Base-by-base conservation (phyloP, 139 green algal species). In the Cymbomonas tetramitiformis region DNA sequence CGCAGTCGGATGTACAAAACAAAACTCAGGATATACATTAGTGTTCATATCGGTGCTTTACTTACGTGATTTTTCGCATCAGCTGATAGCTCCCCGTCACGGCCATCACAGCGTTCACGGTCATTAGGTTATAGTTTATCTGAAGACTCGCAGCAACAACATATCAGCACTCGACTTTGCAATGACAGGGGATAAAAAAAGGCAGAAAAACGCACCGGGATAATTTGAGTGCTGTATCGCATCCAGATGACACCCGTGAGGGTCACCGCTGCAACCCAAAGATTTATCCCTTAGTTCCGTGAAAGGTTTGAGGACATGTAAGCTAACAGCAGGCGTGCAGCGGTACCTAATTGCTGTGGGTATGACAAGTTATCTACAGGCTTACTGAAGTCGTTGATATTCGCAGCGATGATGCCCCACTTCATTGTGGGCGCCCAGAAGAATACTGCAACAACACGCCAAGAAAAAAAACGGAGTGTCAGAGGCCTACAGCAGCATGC, bases 351-450 rank as follows among this genome's bases (percentile, higher is more conserved):
- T 64, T 98, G 90, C 57, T 98, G 91, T 3, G 90, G 91, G 12
- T 83, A 75, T 8, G 80, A 93, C 1, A 98, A 67, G 24, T 82
- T 69, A 40, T 98, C 90, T 2, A 76, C 39, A n/a, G 91, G 89
- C n/a, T 79, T 60, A 33, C 79, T 51, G 56, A 96, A 82, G 65
- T 97, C 91, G 7, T 86, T 81, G 30, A 98, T 81, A 67, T 98
- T 98, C 2, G 91, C 91, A 0, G 94, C 50, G 25, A 59, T 84
- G 54, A 98, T 95, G 33, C 81, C 85, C 91, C 90, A 97, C 61
- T 98, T 98, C 65, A 96, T 96, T 0, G 90, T 95, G 4, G 90
- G 90, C 1, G 90, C 90, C 90, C 86, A 94, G 52, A 95, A 95
- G 56, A 83, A 76, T n/a, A 90, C 49, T 57, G 49, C 4, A 44